These are phyloP conservation scores for Starmera pachycereana DNA, from an alignment of 805 yeast genomes.

Conservation along the genomic window DNA sequence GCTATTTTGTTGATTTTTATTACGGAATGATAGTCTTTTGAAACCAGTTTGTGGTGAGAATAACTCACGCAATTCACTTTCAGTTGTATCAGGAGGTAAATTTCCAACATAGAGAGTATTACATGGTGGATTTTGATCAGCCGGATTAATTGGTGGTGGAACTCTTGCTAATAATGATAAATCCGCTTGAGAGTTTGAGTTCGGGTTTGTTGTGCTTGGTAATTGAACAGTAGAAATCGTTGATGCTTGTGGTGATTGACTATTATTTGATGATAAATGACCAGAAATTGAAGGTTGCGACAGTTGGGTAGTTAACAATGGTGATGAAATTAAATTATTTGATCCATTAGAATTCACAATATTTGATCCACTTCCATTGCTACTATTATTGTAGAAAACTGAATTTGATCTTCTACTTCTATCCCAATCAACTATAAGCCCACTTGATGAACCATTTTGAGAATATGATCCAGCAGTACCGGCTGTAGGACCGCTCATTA, in stretches of 20 bases:
- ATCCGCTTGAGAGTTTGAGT: conserved; percentile 35
- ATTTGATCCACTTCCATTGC: no score
- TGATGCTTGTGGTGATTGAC: conserved; percentile 2
- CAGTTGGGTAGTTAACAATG: conserved; percentile 14
- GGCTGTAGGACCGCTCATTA: conserved; percentile 1
- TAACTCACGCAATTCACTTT: conserved; percentile 77
- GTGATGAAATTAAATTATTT: conserved; percentile 6
- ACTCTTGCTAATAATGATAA: conserved; percentile 66
- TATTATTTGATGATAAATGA: conserved; percentile 11
- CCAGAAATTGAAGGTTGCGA: conserved; percentile 15
- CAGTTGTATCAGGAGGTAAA: conserved; percentile 94
- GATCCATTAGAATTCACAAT: no score
- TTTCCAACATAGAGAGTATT: conserved; percentile 95
- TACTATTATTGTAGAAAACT: conserved; percentile 32
- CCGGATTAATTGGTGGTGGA: conserved; percentile 94
- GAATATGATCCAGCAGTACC: conserved; percentile 16
- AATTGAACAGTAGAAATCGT: conserved; percentile 9
- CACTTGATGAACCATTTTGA: conserved; percentile 19
- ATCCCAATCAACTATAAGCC: conserved; percentile 32
- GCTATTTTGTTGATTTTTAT: conserved; percentile 41
- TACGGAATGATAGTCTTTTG: conserved; percentile 84
- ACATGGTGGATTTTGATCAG: conserved; percentile 98
- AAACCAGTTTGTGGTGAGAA: conserved; percentile 89
- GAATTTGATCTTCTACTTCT: conserved; percentile 42
- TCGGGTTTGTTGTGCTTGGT: conserved; percentile 2